These are phyloP conservation scores for Aspergillus sclerotiicarbonarius DNA, from an alignment of 495 filamentous ascomycete genomes.

Conservation along the genomic window DNA sequence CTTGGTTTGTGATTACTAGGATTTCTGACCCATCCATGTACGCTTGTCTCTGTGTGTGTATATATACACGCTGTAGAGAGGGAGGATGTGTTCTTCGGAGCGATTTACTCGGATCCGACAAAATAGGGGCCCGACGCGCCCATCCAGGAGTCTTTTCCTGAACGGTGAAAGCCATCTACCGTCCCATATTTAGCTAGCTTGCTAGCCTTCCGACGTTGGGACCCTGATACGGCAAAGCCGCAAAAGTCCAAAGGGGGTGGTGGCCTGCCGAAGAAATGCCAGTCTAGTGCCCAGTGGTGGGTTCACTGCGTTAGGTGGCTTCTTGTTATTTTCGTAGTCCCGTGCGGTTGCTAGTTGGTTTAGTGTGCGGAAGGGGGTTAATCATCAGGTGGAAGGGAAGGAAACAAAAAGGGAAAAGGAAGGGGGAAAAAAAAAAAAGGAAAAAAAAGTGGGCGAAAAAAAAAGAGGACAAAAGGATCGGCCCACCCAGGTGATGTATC, in stretches of 20 bases:
- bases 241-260: background rate
- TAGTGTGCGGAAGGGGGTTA: background rate
- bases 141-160: slow-evolving; percentile 1
- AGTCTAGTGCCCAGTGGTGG: no score
- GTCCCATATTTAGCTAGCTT: background rate
- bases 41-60: no score
- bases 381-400: slow-evolving; percentile 5
- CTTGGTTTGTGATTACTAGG: no score
- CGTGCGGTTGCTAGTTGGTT: background rate
- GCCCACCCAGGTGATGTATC: slow-evolving; percentile 30
- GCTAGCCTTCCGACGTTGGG: background rate
- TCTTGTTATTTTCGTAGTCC: background rate
- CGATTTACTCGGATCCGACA: slow-evolving; percentile 3
- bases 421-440: slow-evolving; percentile 10
- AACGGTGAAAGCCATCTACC: background rate
- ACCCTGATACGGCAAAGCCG: background rate
- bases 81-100: background rate
- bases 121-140: slow-evolving; percentile 1
- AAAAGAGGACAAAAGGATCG: slow-evolving; percentile 15
- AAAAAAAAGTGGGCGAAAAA: slow-evolving; percentile 1
- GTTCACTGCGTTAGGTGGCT: background rate
- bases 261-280: no score
- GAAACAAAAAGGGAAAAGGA: slow-evolving; percentile 4
- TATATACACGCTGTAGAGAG: no score
- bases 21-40: no score